Percentiles rank a stretch among this genome's conserved stretches.
These are phyloP conservation scores for Plasmodium sp. DNA, from an alignment of 169 alveolate species.

Conservation along the genomic window DNA sequence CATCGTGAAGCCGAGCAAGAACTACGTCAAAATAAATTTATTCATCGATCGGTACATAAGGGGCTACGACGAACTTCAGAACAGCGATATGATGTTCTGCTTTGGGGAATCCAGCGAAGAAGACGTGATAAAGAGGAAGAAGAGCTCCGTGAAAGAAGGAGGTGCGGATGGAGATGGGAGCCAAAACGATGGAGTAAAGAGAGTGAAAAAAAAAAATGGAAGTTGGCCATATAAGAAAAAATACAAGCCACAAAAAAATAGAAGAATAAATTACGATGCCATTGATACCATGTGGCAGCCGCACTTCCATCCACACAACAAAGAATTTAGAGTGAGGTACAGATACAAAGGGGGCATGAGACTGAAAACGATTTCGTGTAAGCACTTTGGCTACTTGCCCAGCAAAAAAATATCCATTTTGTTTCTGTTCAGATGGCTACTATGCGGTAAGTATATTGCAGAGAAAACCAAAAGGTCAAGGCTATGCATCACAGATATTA, in stretches of 20 bases:
- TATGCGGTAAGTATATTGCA: slow-evolving; percentile 76
- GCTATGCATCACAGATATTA: slow-evolving; percentile 53
- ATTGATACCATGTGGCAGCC: slow-evolving; percentile 84
- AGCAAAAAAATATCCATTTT: slow-evolving; percentile 77
- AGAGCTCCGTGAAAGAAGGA: neutral
- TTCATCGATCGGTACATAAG: slow-evolving; percentile 33
- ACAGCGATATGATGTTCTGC: slow-evolving; percentile 53
- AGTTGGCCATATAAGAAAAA: neutral
- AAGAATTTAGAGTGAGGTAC: slow-evolving; percentile 82
- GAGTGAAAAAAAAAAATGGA: neutral
- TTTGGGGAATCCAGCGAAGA: slow-evolving; percentile 73
- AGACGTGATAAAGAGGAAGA: slow-evolving; percentile 25
- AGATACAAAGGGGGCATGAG: slow-evolving; percentile 83
- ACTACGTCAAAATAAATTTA: slow-evolving; percentile 7
- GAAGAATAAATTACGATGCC: slow-evolving; percentile 73
- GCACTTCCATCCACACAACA: slow-evolving; percentile 84
- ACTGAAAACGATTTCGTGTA: slow-evolving; percentile 79
- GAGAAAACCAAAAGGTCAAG: slow-evolving; percentile 78
- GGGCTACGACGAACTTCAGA: slow-evolving; percentile 13
- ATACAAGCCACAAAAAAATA: slow-evolving; percentile 24
- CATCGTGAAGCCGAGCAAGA: neutral
- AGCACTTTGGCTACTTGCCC: slow-evolving; percentile 75
- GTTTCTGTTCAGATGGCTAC: slow-evolving; percentile 78
- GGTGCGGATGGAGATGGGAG: neutral
- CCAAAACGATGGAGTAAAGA: neutral